Percentiles rank a stretch among this genome's conserved stretches.
phyloP scores from a whole-genome alignment of 768 basidiomycete species.

The Crucibulum laeve region DNA sequence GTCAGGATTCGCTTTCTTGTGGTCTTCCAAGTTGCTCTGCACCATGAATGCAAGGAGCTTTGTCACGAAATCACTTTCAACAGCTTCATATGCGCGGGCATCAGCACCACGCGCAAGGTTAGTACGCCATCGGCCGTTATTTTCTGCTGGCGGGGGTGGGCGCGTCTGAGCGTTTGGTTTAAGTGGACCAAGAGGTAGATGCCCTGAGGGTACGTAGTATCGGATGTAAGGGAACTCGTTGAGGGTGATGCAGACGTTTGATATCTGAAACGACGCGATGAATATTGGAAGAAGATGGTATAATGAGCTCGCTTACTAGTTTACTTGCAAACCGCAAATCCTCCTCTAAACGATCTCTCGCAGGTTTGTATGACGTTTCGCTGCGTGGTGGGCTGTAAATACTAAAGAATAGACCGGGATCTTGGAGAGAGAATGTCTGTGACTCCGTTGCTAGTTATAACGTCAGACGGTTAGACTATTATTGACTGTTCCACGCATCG shows the following conservation, averaged over 20 bases:
- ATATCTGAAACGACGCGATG: constrained; percentile 44
- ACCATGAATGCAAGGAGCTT: constrained; percentile 84
- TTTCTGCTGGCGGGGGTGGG: constrained; percentile 61
- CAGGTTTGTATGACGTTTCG: constrained; percentile 58
- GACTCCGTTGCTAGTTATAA: constrained; percentile 68
- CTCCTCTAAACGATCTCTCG: constrained; percentile 78
- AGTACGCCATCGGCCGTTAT: constrained; percentile 71
- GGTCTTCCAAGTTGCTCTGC: constrained; percentile 79
- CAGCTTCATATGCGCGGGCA: constrained; percentile 63
- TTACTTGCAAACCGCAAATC: constrained; percentile 77
- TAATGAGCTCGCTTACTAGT: constrained; percentile 41
- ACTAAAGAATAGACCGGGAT: constrained; percentile 81
- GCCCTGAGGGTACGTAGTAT: constrained; percentile 84
- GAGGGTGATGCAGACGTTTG: constrained; percentile 85
- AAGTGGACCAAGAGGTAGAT: constrained; percentile 81
- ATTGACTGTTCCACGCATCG: not conserved
- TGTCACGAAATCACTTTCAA: constrained; percentile 72
- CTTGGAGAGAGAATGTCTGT: constrained; percentile 76
- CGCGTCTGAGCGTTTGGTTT: constrained; percentile 63
- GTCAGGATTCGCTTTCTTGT: constrained; percentile 81
- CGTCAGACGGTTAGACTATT: not conserved
- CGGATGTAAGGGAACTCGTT: constrained; percentile 92
- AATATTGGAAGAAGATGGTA: not conserved
- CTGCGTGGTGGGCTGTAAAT: constrained; percentile 82
- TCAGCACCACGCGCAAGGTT: constrained; percentile 72